Evolutionary conservation across 306 rosid species (phyloP), one percentile per base, ranked within the genome.

Genomic region (Corylus heterophylla): DNA sequence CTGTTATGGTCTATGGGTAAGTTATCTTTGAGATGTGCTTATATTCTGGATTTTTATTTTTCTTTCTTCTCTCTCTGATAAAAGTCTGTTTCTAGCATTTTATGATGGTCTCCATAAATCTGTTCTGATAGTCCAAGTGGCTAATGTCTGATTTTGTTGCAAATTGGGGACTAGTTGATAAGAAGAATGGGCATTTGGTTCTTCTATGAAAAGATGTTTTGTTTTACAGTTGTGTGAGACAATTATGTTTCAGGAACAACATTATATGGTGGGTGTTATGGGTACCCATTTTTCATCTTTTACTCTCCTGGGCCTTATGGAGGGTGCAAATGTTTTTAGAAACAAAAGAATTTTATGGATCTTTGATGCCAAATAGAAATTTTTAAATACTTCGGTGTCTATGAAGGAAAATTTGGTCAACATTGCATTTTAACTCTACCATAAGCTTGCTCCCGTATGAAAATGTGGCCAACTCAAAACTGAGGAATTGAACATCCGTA

Each of bases 1-100:
- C 99, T 74, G 98, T 96, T 58, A 96, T 96, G 99, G 98, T 96
- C 56, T 96, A 96, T 5, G 99, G 99, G 99, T 96, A 79, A 88
- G 96, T 69, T 79, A 59, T 68, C 67, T 76, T 49, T 8, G 55
- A 54, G 61, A 64, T 16, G 48, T 64, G 71, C 71, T 80, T 70
- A 62, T 73, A 73, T 37, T 68, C 12, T 54, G 47, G 18, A 45
- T 73, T 51, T 79, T 64, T 8, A 61, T 69, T 20, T 59, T 42
- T 9, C 14, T 20, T n/a, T 22, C 59, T 49, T 69, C 52, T 25
- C 37, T 55, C 71, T 54, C 78, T 27, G 13, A 39, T 54, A 20
- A 31, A 31, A 31, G 35, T 31, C 35, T 31, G 59, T 31, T 74
- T 79, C 75, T 48, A 18, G 50, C 52, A 63, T 12, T 48, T 20